Percentiles rank a stretch among this genome's conserved stretches.
Evolutionary conservation across 345 rosid genomes (phyloP).

Genomic region (Barbarea vulgaris): DNA sequence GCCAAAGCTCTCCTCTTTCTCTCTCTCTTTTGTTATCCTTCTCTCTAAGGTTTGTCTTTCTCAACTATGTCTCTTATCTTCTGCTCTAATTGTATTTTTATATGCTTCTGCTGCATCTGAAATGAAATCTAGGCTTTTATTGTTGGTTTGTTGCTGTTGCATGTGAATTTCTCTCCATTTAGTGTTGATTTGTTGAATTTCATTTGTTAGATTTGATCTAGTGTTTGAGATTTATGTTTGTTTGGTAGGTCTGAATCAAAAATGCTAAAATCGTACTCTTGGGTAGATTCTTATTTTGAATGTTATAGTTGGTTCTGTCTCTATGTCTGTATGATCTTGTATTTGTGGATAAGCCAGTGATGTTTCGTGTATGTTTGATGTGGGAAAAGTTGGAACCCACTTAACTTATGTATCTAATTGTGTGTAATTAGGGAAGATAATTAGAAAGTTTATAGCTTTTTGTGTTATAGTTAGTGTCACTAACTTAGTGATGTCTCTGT

Average conservation of each 20-base stretch:
- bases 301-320: neutral
- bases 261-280: neutral
- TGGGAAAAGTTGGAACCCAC: neutral
- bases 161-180: too few relatives aligned
- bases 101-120: too few relatives aligned
- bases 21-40: too few relatives aligned
- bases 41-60: too few relatives aligned
- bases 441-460: neutral
- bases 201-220: conserved; percentile 11
- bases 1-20: too few relatives aligned
- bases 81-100: too few relatives aligned
- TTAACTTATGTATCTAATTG: neutral
- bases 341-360: neutral
- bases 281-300: neutral
- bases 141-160: too few relatives aligned
- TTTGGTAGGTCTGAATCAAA: neutral
- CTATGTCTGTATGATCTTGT: conserved; percentile 11
- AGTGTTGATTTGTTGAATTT: too few relatives aligned
- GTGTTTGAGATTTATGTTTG: neutral
- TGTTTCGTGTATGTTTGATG: neutral
- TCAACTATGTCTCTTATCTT: too few relatives aligned
- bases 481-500: too few relatives aligned
- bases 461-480: neutral
- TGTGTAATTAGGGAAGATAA: neutral
- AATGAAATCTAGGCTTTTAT: too few relatives aligned